A percentile compares a stretch with the other conserved stretches of the same genome.
These are phyloP conservation scores for Akanthomyces muscarius DNA, from an alignment of 2,329 filamentous ascomycete species.

Conservation along the genomic window DNA sequence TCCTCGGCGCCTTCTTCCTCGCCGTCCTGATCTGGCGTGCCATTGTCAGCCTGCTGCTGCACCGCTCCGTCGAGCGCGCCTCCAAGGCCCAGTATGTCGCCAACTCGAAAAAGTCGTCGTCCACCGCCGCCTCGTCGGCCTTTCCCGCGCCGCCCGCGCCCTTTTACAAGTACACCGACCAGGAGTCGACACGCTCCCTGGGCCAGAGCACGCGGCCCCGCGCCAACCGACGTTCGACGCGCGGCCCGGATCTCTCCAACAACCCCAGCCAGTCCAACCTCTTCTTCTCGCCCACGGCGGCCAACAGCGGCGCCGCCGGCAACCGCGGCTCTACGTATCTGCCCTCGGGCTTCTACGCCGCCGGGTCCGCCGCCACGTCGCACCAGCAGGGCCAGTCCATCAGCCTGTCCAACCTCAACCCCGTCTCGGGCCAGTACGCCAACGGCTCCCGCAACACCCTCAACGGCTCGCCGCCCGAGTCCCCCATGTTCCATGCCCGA, in stretches of 20 bases:
- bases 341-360: constrained; percentile 86
- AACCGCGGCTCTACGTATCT: constrained; percentile 76
- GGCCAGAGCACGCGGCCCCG: constrained; percentile 36
- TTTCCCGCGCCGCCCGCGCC: constrained; percentile 55
- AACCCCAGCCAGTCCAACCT: constrained; percentile 65
- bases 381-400: constrained; percentile 50
- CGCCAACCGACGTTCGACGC: constrained; percentile 47
- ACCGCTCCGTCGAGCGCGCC: constrained; percentile 83
- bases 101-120: constrained; percentile 54
- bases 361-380: constrained; percentile 53
- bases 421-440: constrained; percentile 50
- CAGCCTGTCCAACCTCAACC: constrained; percentile 57
- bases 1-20: constrained; percentile 76
- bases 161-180: constrained; percentile 63
- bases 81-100: constrained; percentile 68
- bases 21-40: constrained; percentile 85
- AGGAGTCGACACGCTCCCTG: constrained; percentile 51
- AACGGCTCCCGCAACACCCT: constrained; percentile 39
- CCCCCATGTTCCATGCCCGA: constrained; percentile 51
- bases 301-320: constrained; percentile 57
- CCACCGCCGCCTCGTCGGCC: constrained; percentile 40
- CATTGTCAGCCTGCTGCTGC: constrained; percentile 83
- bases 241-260: constrained; percentile 49
- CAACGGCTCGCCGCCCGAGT: constrained; percentile 58
- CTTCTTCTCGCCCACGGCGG: constrained; percentile 94